Conservation (phyloP, 345 rosid genomes). For the Leavenworthia alabamica region DNA sequence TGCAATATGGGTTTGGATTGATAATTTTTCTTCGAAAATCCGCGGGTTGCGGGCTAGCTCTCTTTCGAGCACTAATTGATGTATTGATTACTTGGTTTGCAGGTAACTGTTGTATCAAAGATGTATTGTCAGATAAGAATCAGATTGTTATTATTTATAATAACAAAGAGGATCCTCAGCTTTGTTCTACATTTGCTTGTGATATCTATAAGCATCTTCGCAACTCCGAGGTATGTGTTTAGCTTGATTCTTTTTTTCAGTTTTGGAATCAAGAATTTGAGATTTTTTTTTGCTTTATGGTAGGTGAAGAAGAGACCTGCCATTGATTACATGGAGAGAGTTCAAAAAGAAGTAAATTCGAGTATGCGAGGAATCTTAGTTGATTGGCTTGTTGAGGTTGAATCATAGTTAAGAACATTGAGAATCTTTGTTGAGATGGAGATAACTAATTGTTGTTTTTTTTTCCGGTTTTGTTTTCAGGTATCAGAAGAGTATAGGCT, state of each 20-base stretch:
- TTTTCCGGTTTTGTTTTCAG: conserved; percentile 31
- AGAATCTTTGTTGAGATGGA: no score
- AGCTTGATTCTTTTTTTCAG: background rate
- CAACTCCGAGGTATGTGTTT: conserved; percentile 58
- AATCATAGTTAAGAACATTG: no score
- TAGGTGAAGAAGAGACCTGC: conserved; percentile 81
- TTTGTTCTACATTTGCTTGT: conserved; percentile 61
- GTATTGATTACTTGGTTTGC: conserved; percentile 18
- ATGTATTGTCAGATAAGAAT: conserved; percentile 34
- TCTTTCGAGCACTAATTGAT: no score
- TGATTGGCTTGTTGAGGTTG: conserved; percentile 99
- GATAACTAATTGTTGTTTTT: no score
- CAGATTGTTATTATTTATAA: conserved; percentile 49
- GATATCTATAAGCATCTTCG: conserved; percentile 53
- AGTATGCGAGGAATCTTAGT: conserved; percentile 83
- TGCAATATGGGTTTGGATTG: no score
- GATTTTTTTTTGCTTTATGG: background rate
- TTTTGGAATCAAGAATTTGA: no score
- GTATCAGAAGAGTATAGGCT: conserved; percentile 97
- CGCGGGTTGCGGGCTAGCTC: no score
- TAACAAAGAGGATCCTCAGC: conserved; percentile 62
- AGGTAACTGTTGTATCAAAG: conserved; percentile 61
- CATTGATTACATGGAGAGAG: conserved; percentile 63
- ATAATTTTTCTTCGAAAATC: no score
- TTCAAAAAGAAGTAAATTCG: conserved; percentile 74